Evolutionary conservation across 192 early-diverging fungal species (phyloP).

Genomic region (Coemansia sp.): DNA sequence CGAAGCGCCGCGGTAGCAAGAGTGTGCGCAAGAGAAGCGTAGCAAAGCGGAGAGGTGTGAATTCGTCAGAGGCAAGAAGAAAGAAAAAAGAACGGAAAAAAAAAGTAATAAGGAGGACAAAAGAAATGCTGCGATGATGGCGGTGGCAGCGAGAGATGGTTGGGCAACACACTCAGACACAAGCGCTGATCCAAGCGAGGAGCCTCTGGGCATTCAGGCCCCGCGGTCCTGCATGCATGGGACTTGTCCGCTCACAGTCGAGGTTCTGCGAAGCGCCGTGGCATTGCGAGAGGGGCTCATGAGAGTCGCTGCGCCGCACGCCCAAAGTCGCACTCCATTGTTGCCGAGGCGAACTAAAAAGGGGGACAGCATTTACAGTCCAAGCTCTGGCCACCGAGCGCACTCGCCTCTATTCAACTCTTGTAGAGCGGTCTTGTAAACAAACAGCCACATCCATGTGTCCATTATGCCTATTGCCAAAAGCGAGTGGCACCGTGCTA

Average conservation of each 20-base stretch:
- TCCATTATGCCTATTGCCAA: background rate
- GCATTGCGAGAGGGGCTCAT: too few relatives aligned
- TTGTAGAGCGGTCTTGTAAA: background rate
- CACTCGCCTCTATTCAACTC: background rate
- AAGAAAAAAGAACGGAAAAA: background rate
- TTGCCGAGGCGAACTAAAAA: background rate
- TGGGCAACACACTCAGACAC: background rate
- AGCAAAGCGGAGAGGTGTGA: background rate
- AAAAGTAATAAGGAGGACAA: background rate
- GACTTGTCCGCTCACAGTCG: background rate
- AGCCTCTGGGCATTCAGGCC: background rate
- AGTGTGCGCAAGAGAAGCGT: background rate
- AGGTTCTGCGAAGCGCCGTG: background rate
- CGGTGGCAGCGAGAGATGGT: background rate
- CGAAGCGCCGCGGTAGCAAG: background rate
- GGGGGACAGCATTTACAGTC: too few relatives aligned
- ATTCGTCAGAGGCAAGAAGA: background rate
- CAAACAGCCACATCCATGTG: background rate
- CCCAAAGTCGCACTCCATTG: background rate
- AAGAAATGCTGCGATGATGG: background rate
- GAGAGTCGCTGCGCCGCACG: background rate
- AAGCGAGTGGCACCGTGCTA: background rate
- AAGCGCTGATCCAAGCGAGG: background rate
- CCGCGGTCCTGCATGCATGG: slow-evolving; percentile 7
- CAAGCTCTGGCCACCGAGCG: too few relatives aligned